Conservation (phyloP, 1,284 basidiomycete genomes). For the Ceratobasidium sp. region DNA sequence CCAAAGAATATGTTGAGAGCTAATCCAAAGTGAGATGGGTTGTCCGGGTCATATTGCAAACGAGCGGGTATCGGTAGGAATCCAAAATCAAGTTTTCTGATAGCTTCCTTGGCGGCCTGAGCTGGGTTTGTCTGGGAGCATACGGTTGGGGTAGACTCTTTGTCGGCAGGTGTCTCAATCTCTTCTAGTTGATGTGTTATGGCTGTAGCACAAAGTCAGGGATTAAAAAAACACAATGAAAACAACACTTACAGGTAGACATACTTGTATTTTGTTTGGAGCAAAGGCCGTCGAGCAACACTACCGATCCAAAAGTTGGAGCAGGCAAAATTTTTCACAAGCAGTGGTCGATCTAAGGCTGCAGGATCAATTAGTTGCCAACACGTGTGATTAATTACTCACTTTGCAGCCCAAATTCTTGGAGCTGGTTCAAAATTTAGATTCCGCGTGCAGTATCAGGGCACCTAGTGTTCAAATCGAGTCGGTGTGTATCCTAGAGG, state of each 20-base stretch:
- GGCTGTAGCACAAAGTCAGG: background rate
- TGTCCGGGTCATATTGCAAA: slow-evolving; percentile 68
- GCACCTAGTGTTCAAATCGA: no score
- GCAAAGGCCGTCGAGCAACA: no score
- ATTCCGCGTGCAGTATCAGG: no score
- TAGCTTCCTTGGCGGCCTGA: background rate
- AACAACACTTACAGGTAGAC: background rate
- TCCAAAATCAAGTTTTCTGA: slow-evolving; percentile 59
- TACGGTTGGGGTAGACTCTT: background rate
- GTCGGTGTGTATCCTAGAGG: no score
- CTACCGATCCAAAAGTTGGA: no score
- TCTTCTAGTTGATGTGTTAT: background rate
- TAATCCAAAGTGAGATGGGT: slow-evolving; percentile 69
- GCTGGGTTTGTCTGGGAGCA: background rate
- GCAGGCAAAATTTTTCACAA: no score
- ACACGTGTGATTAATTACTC: no score
- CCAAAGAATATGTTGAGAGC: slow-evolving; percentile 72
- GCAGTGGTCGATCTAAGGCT: no score
- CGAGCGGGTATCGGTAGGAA: slow-evolving; percentile 72
- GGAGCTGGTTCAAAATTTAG: no score
- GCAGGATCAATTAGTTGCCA: no score
- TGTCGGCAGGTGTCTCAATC: background rate
- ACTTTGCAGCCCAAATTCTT: no score
- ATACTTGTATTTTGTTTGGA: background rate
- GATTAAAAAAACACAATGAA: background rate